A percentile compares a stretch with the other conserved stretches of the same genome.
These are phyloP conservation scores for Acer campestre DNA, from an alignment of 345 rosid genomes.

Conservation along the genomic window DNA sequence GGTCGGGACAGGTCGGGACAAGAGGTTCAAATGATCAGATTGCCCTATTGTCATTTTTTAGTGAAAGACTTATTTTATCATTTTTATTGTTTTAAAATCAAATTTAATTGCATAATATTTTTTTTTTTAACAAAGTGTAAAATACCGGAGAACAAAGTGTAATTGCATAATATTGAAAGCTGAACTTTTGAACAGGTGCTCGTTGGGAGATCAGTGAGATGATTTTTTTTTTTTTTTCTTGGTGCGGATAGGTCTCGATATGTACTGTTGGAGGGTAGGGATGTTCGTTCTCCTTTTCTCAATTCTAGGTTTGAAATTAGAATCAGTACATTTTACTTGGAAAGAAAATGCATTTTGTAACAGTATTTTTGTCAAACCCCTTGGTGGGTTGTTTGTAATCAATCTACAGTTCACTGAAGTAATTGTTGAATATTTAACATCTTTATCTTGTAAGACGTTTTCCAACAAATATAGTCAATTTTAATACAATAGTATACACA, in stretches of 20 bases:
- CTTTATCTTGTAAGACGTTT: background rate
- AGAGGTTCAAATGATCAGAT: no score
- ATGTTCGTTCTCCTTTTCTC: background rate
- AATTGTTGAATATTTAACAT: background rate
- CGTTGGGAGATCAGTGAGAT: background rate
- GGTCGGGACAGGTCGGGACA: no score
- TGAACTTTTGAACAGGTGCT: slow-evolving; percentile 24
- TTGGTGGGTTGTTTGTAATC: background rate
- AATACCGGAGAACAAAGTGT: no score
- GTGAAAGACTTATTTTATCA: no score
- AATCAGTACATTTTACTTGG: background rate
- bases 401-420: background rate
- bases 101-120: no score
- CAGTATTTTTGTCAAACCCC: background rate
- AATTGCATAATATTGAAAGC: no score
- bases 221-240: background rate
- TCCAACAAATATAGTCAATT: no score
- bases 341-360: background rate
- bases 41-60: no score
- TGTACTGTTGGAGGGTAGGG: background rate
- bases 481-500: no score
- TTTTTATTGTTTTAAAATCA: no score
- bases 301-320: background rate
- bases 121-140: no score
- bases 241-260: slow-evolving; percentile 4